A percentile compares a stretch with the other conserved stretches of the same genome.
phyloP scores from a whole-genome alignment of 306 rosid species.

The Nissolia schottii region DNA sequence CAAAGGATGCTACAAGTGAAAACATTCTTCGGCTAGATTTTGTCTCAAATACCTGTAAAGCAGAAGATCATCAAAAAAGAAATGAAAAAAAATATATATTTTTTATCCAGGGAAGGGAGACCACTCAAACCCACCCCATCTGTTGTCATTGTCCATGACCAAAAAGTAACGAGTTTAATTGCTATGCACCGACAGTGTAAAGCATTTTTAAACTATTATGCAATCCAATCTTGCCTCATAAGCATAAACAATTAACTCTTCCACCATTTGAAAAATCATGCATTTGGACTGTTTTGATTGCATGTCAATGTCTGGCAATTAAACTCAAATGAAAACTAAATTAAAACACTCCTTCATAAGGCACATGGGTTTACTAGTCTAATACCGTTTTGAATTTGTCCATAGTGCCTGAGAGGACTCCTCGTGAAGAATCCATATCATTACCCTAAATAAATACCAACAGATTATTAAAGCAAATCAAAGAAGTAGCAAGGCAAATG shows the following conservation, averaged over 20 bases:
- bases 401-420: slow-evolving; percentile 88
- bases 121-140: not conserved
- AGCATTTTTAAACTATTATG: no score
- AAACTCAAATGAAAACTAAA: not conserved
- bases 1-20: slow-evolving; percentile 75
- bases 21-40: slow-evolving; percentile 91
- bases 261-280: no score
- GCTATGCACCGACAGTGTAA: no score
- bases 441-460: slow-evolving; percentile 52
- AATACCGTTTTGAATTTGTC: slow-evolving; percentile 88
- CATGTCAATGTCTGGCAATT: no score
- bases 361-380: not conserved
- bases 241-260: no score
- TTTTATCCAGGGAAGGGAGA: not conserved
- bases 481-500: slow-evolving; percentile 4
- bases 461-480: slow-evolving; percentile 12
- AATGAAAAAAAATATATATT: not conserved
- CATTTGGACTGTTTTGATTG: no score
- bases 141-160: not conserved
- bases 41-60: slow-evolving; percentile 79
- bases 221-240: no score
- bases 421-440: slow-evolving; percentile 96
- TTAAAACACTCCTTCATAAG: not conserved
- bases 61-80: slow-evolving; percentile 7
- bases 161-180: no score